Evolutionary conservation across 768 basidiomycete species (phyloP), one percentile per base, ranked within the genome.

Genomic region (Lentinula lateritia): DNA sequence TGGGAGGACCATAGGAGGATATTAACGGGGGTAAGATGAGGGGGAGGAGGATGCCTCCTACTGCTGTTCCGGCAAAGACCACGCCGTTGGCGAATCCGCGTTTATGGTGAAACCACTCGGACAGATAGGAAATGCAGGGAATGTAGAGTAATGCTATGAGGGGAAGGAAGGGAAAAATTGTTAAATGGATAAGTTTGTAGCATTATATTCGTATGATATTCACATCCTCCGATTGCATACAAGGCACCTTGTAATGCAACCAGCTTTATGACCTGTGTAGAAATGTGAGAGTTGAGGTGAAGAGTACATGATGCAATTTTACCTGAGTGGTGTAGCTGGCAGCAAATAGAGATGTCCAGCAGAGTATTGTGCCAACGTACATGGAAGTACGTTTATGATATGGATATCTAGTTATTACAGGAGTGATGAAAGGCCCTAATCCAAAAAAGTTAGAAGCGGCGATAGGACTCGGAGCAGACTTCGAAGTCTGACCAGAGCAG

Each of bases 71-170:
- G 41, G 70, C 72, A 42, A 72, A 73, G 15, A 73, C 66, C 43
- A 71, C 67, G 6, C 74, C 72, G 39, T 69, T 72, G 7, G 73
- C 72, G 23, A 73, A 61, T 6, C 72, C 73, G 9, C 71, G 65
- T 2, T 69, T 67, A 18, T 64, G 50, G 18, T 70, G 66, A 58
- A 75, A 74, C 71, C 74, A 73, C 52, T 74, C 72, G 15, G 71
- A 66, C 45, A 73, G 55, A 58, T 69, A 71, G 10, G 64, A 62
- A 39, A 74, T 58, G 52, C 67, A 68, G 45, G 70, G 73, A 28
- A 66, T 63, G 59, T 73, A 71, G 5, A 69, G 58, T 9, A 74
- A 61, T 9, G 62, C 61, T 58, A 34, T 5, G 7, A 4, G 4
- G 23, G 12, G 5, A 13, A n/a, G 41, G 32, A 15, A 18, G 50